Conservation (phyloP, 139 green algal species). For the Microglena sp. region DNA sequence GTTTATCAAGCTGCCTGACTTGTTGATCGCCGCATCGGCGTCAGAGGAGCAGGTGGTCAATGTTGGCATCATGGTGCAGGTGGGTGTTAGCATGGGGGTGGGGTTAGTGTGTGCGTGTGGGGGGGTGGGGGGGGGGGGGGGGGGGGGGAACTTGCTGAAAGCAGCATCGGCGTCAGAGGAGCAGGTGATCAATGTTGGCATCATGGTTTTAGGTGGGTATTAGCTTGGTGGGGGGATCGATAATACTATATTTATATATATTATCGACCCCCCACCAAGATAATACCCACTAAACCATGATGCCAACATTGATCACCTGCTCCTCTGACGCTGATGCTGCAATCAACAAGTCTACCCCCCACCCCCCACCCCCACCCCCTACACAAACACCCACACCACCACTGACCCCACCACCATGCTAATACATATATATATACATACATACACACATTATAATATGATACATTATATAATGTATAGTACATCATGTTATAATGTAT, state of each 20-base stretch:
- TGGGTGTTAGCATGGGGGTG: too few relatives aligned
- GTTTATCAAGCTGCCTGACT: conserved; percentile 77
- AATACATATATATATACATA: too few relatives aligned
- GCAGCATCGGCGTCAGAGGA: conserved; percentile 10
- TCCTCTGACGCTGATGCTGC: conserved; percentile 10
- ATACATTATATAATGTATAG: too few relatives aligned
- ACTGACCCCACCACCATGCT: conserved; percentile 71
- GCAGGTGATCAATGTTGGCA: conserved; percentile 15
- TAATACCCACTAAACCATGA: conserved; percentile 24
- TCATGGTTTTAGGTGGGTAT: conserved; percentile 27
- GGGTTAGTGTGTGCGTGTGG: too few relatives aligned
- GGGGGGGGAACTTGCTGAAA: conserved; percentile 51
- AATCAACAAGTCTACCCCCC: conserved; percentile 51
- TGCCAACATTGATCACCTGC: conserved; percentile 15
- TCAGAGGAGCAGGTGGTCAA: conserved; percentile 19
- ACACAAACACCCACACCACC: too few relatives aligned
- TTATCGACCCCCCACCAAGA: too few relatives aligned
- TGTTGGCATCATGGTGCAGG: conserved; percentile 28
- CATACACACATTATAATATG: too few relatives aligned
- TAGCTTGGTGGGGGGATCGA: too few relatives aligned
- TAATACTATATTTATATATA: too few relatives aligned
- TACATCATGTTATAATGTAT: too few relatives aligned
- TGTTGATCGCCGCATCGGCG: conserved; percentile 22
- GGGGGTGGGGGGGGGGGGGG: too few relatives aligned
- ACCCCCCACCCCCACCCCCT: too few relatives aligned